Evolutionary conservation across 2,329 filamentous ascomycete species (phyloP).

Genomic region (Fusarium sp.): DNA sequence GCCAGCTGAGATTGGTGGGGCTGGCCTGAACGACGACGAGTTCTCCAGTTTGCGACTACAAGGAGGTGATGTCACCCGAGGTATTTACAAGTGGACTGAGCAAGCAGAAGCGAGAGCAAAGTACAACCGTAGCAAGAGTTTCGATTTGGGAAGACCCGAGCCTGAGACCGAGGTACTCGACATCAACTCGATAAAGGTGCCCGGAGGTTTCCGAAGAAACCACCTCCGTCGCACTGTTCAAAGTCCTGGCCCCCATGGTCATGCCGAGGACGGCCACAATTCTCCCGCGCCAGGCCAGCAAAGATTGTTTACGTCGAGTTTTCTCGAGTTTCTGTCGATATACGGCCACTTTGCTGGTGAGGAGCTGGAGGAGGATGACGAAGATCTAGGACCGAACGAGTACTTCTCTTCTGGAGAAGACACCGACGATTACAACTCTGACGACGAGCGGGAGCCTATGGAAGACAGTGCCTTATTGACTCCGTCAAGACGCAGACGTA

Average conservation of each 20-base stretch:
- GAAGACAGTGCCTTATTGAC: slow-evolving; percentile 89
- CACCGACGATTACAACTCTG: slow-evolving; percentile 71
- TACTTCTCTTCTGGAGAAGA: slow-evolving; percentile 88
- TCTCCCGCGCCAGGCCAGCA: slow-evolving; percentile 51
- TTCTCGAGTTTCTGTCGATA: slow-evolving; percentile 93
- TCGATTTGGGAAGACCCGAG: slow-evolving; percentile 80
- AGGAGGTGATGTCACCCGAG: slow-evolving; percentile 92
- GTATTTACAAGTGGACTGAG: slow-evolving; percentile 97
- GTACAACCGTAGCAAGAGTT: slow-evolving; percentile 87
- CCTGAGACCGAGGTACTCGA: slow-evolving; percentile 85
- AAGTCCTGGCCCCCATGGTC: slow-evolving; percentile 62
- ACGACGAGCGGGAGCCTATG: slow-evolving; percentile 81
- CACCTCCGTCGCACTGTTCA: slow-evolving; percentile 82
- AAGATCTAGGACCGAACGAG: slow-evolving; percentile 86
- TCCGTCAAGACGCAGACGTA: slow-evolving; percentile 78
- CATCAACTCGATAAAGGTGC: slow-evolving; percentile 91
- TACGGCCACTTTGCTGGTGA: slow-evolving; percentile 99
- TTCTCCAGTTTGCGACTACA: slow-evolving; percentile 95
- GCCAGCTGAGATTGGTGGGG: slow-evolving; percentile 54
- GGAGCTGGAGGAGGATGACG: slow-evolving; percentile 95
- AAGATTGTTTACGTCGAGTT: slow-evolving; percentile 87
- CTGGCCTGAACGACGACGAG: slow-evolving; percentile 74
- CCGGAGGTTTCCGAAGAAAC: slow-evolving; percentile 92
- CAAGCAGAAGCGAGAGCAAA: slow-evolving; percentile 79
- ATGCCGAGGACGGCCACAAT: slow-evolving; percentile 52